Conservation (phyloP, 73 alveolate genomes). For the Symbiodinium natans region DNA sequence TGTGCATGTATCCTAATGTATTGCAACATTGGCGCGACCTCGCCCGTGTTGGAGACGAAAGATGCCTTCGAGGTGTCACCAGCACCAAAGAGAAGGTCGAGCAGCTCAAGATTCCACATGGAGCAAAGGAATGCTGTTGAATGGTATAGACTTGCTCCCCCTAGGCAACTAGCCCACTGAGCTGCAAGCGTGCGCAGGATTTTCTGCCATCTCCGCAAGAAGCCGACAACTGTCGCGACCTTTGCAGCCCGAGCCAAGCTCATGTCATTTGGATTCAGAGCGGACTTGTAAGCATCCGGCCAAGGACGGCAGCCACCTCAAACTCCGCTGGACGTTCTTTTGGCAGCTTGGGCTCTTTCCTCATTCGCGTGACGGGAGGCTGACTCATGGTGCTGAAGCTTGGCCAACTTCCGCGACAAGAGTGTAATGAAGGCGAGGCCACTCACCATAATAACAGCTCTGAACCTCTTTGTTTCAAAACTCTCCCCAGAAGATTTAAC, state of each 20-base stretch:
- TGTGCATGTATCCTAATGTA: background rate
- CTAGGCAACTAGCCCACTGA: background rate
- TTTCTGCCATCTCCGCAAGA: background rate
- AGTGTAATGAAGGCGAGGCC: background rate
- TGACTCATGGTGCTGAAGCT: background rate
- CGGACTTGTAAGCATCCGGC: background rate
- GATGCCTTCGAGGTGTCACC: background rate
- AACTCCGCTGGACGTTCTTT: slow-evolving; percentile 78
- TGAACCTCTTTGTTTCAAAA: too few relatives aligned
- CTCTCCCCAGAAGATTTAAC: too few relatives aligned
- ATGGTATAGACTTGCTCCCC: too few relatives aligned
- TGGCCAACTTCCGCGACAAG: background rate
- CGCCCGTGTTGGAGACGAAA: background rate
- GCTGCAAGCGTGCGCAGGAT: background rate
- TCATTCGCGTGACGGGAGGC: background rate
- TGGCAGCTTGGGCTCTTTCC: slow-evolving; percentile 68
- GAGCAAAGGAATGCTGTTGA: too few relatives aligned
- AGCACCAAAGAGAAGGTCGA: too few relatives aligned
- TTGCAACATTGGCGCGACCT: background rate
- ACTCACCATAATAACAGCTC: too few relatives aligned
- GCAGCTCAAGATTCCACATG: too few relatives aligned
- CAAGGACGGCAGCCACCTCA: slow-evolving; percentile 86
- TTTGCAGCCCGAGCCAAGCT: too few relatives aligned
- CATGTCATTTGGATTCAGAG: too few relatives aligned
- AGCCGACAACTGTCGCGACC: background rate